phyloP scores from a whole-genome alignment of 208 protist genomes.

The Wallacemonas sp. region DNA sequence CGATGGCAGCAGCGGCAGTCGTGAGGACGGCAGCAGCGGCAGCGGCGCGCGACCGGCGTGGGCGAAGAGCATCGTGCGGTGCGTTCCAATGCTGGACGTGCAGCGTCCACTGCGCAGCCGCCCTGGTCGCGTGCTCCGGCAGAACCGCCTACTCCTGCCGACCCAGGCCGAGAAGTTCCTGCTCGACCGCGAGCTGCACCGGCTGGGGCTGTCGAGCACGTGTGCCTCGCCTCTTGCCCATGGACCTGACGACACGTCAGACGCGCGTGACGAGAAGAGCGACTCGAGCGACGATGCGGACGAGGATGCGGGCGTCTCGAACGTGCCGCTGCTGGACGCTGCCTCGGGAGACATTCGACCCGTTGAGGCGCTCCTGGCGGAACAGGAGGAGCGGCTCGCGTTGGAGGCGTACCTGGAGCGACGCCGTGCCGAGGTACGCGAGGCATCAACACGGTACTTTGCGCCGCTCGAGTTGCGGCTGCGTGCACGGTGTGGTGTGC shows the following conservation, averaged over 20 bases:
- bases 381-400: conserved; percentile 66
- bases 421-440: conserved; percentile 46
- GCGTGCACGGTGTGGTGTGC: conserved; percentile 70
- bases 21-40: not conserved
- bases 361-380: conserved; percentile 52
- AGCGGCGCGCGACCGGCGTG: no score
- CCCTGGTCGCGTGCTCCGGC: conserved; percentile 52
- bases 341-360: conserved; percentile 22
- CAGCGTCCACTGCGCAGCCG: conserved; percentile 58
- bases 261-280: not conserved
- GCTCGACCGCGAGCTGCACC: conserved; percentile 23
- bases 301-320: not conserved
- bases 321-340: conserved; percentile 17
- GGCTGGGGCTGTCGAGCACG: not conserved
- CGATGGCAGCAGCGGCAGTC: not conserved
- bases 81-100: conserved; percentile 58
- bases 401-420: conserved; percentile 56
- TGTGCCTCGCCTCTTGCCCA: not conserved
- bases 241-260: no score
- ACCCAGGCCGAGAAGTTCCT: conserved; percentile 39
- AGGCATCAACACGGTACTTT: conserved; percentile 64
- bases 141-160: conserved; percentile 43
- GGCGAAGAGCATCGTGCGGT: conserved; percentile 38
- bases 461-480: conserved; percentile 79
- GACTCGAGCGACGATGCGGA: conserved; percentile 1